These are phyloP conservation scores for Diplotaxis tenuifolia DNA, from an alignment of 345 rosid species.

Conservation along the genomic window DNA sequence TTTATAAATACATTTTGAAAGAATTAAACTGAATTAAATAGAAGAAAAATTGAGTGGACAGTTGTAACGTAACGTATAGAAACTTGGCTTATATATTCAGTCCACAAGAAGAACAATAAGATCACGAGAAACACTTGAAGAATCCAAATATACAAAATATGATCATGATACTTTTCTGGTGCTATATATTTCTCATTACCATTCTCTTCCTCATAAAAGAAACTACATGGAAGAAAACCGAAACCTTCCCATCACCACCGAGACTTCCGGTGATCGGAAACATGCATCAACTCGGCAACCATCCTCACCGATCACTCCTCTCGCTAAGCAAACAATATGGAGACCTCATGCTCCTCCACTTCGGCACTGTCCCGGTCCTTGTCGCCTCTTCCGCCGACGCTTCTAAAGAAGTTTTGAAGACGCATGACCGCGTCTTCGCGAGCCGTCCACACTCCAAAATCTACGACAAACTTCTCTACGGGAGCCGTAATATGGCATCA, in stretches of 20 bases:
- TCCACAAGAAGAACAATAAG: not conserved
- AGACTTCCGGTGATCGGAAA: constrained; percentile 60
- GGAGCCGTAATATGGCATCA: constrained; percentile 33
- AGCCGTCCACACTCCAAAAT: constrained; percentile 41
- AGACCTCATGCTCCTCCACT: constrained; percentile 56
- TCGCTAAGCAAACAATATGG: constrained; percentile 47
- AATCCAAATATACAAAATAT: not conserved
- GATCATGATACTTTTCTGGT: constrained; percentile 25
- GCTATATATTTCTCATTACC: constrained; percentile 5
- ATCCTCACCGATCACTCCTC: constrained; percentile 50
- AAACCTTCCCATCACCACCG: constrained; percentile 49
- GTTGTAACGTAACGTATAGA: constrained; percentile 15
- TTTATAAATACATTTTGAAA: not conserved
- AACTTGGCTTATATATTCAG: constrained; percentile 11
- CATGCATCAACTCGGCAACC: constrained; percentile 50
- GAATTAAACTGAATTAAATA: not conserved
- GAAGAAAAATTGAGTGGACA: constrained; percentile 17
- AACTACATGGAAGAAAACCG: constrained; percentile 6
- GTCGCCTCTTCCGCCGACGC: constrained; percentile 55
- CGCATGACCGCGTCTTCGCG: constrained; percentile 47
- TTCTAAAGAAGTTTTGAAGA: constrained; percentile 46
- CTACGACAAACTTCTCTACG: constrained; percentile 36
- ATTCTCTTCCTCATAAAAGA: constrained; percentile 10
- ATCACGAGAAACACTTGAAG: constrained; percentile 26
- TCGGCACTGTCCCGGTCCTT: constrained; percentile 46